These are phyloP conservation scores for Hypoxylon crocopeplum DNA, from an alignment of 495 filamentous ascomycete species.

Conservation along the genomic window DNA sequence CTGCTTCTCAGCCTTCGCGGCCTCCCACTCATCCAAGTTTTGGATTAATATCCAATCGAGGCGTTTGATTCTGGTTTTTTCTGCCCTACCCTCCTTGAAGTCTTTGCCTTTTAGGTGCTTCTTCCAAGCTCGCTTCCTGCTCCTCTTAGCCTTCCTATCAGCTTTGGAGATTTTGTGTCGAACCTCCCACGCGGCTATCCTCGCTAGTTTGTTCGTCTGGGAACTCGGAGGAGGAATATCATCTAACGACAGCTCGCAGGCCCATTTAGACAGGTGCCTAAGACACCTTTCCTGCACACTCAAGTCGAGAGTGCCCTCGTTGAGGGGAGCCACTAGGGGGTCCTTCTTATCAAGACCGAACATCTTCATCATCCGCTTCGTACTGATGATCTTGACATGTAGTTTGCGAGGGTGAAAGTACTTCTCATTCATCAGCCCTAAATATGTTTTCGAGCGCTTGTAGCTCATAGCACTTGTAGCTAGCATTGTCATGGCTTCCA, in stretches of 20 bases:
- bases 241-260: conserved; percentile 31
- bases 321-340: conserved; percentile 26
- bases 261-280: conserved; percentile 19
- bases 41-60: conserved; percentile 37
- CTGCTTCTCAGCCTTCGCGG: conserved; percentile 20
- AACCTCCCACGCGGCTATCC: conserved; percentile 34
- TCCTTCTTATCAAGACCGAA: conserved; percentile 32
- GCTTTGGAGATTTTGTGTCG: conserved; percentile 26
- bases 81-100: conserved; percentile 18
- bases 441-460: conserved; percentile 16
- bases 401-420: conserved; percentile 37
- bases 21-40: conserved; percentile 33
- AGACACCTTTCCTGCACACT: conserved; percentile 34
- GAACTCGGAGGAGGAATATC: conserved; percentile 29
- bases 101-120: conserved; percentile 34
- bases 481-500: conserved; percentile 17
- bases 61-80: conserved; percentile 16
- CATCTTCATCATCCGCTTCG: conserved; percentile 23
- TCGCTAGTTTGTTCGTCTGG: conserved; percentile 26
- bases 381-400: conserved; percentile 24
- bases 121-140: conserved; percentile 33
- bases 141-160: conserved; percentile 9
- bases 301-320: conserved; percentile 20
- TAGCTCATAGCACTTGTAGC: conserved; percentile 12
- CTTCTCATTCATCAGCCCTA: conserved; percentile 27